These are phyloP conservation scores for Solanum microdontum DNA, from an alignment of 257 asterid species.

Conservation along the genomic window DNA sequence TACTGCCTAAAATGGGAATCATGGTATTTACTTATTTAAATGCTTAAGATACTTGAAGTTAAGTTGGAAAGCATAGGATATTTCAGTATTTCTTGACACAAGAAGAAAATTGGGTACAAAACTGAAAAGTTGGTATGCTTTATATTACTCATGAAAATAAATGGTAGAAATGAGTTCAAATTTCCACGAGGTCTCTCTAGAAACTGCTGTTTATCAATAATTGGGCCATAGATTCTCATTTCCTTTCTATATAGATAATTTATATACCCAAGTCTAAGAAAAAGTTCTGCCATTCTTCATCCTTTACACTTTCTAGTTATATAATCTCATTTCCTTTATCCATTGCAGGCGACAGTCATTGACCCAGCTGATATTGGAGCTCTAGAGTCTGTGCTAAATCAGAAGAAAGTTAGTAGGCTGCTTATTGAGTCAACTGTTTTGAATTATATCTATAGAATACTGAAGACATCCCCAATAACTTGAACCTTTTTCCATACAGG, in stretches of 20 bases:
- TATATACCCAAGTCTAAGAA: neutral
- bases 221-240: neutral
- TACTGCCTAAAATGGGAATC: conserved; percentile 87
- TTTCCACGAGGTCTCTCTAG: neutral
- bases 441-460: neutral
- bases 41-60: neutral
- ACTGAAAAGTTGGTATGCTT: neutral
- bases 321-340: neutral
- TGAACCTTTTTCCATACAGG: conserved; percentile 36
- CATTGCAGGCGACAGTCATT: conserved; percentile 74
- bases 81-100: neutral
- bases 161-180: neutral
- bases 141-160: neutral
- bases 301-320: neutral
- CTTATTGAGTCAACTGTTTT: neutral
- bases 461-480: neutral
- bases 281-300: neutral
- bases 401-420: conserved; percentile 43
- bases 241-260: neutral
- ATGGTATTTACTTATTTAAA: conserved; percentile 28
- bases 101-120: neutral
- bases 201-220: neutral
- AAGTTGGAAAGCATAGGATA: neutral
- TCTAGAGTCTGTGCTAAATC: conserved; percentile 60
- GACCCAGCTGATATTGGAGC: conserved; percentile 89